phyloP scores from a whole-genome alignment of 345 rosid genomes.

The Syzygium aromaticum region DNA sequence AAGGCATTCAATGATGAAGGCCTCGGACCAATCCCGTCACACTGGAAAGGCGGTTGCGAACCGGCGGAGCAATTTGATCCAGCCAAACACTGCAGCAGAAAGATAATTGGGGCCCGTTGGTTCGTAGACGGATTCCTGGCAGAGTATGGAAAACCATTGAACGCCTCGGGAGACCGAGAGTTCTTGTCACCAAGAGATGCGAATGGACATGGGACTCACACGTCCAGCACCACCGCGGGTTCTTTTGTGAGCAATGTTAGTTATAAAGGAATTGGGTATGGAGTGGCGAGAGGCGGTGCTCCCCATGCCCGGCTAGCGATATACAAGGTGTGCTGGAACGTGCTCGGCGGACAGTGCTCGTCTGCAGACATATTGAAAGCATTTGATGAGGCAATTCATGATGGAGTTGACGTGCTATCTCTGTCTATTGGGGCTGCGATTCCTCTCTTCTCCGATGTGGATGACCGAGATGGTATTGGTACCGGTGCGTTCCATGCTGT shows the following conservation, averaged over 20 bases:
- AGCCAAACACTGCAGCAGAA: conserved; percentile 30
- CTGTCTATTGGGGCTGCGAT: conserved; percentile 15
- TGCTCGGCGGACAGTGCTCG: conserved; percentile 19
- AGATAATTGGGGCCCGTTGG: conserved; percentile 48
- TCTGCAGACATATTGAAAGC: conserved; percentile 44
- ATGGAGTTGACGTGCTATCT: conserved; percentile 31
- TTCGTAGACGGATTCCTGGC: conserved; percentile 23
- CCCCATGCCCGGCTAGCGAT: conserved; percentile 41
- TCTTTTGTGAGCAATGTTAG: conserved; percentile 23
- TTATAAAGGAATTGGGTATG: conserved; percentile 32
- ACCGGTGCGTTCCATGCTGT: conserved; percentile 47
- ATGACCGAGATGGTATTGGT: conserved; percentile 32
- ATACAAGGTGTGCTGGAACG: conserved; percentile 49
- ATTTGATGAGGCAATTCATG: conserved; percentile 39
- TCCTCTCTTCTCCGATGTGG: conserved; percentile 30
- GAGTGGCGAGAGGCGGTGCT: conserved; percentile 39
- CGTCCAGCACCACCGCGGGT: conserved; percentile 50
- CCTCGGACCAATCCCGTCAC: conserved; percentile 33
- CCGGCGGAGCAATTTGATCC: conserved; percentile 20
- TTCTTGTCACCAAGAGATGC: conserved; percentile 45
- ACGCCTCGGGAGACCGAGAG: conserved; percentile 18
- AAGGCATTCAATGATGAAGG: conserved; percentile 34
- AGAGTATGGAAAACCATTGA: conserved; percentile 25
- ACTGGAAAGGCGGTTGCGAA: conserved; percentile 46
- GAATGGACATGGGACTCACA: conserved; percentile 55